phyloP scores from a whole-genome alignment of 2,329 filamentous ascomycete species.

The Pseudohalonectria lignicola region DNA sequence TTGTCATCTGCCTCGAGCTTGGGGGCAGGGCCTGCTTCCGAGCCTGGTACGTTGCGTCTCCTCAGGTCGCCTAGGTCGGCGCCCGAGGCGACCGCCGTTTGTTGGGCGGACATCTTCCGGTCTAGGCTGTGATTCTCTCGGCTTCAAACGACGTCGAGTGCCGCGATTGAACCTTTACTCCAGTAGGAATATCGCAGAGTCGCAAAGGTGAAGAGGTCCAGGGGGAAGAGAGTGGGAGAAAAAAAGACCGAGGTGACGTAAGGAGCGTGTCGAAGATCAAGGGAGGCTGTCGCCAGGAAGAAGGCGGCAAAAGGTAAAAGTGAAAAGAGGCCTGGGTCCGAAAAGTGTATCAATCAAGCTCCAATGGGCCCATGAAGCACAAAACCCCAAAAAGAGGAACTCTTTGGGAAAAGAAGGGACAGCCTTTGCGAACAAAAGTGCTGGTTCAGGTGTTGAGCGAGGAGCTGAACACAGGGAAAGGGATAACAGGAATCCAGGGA shows the following conservation, averaged over 20 bases:
- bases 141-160: too few relatives aligned
- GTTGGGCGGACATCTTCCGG: conserved; percentile 44
- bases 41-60: conserved; percentile 38
- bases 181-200: too few relatives aligned
- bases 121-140: too few relatives aligned
- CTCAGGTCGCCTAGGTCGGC: conserved; percentile 46
- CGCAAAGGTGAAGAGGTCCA: too few relatives aligned
- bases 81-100: conserved; percentile 47
- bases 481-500: neutral
- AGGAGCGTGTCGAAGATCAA: conserved; percentile 2
- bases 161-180: too few relatives aligned
- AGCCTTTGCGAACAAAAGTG: neutral
- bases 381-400: neutral
- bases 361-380: too few relatives aligned
- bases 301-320: neutral
- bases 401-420: neutral
- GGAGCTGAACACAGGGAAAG: neutral
- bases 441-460: neutral
- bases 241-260: neutral
- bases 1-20: conserved; percentile 42
- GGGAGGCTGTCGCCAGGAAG: neutral
- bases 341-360: too few relatives aligned
- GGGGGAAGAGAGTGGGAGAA: too few relatives aligned
- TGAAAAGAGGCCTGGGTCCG: too few relatives aligned
- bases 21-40: conserved; percentile 23